Conservation (phyloP, 306 rosid genomes). For the Prunus salicina region DNA sequence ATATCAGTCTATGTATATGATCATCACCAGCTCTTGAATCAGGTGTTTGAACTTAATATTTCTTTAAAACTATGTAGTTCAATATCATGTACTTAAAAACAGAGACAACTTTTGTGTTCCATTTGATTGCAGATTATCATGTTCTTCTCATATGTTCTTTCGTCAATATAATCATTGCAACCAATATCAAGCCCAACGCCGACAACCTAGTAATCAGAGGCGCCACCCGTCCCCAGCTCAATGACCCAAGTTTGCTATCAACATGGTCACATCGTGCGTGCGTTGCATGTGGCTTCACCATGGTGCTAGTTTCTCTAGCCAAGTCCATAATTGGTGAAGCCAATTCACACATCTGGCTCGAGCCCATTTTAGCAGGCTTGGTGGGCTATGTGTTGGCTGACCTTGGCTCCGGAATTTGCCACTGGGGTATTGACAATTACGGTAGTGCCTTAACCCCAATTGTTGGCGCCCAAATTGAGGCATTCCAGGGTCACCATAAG, state of each 20-base stretch:
- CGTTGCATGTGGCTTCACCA: constrained; percentile 59
- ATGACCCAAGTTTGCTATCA: constrained; percentile 59
- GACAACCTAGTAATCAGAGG: constrained; percentile 26
- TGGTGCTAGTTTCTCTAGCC: constrained; percentile 39
- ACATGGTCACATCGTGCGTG: constrained; percentile 80
- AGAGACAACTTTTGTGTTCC: not conserved
- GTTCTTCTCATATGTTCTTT: too few species aligned
- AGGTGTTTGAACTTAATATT: not conserved
- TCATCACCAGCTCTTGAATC: not conserved
- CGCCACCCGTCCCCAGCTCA: constrained; percentile 19
- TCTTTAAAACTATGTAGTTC: not conserved
- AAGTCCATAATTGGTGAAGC: constrained; percentile 42
- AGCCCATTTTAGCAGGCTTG: constrained; percentile 44
- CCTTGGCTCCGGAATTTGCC: constrained; percentile 85
- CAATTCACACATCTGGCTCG: constrained; percentile 33
- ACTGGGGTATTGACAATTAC: constrained; percentile 90
- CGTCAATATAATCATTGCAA: not conserved
- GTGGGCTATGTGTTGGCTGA: constrained; percentile 75
- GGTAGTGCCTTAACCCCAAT: constrained; percentile 61
- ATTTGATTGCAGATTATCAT: not conserved
- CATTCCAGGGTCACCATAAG: constrained; percentile 88
- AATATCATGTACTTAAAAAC: not conserved
- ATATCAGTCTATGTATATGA: not conserved
- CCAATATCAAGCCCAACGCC: constrained; percentile 26
- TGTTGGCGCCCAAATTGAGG: constrained; percentile 80